Percentiles rank a stretch among this genome's conserved stretches.
Conservation (phyloP, 2,329 filamentous ascomycete species). For the Botrytis squamosa region DNA sequence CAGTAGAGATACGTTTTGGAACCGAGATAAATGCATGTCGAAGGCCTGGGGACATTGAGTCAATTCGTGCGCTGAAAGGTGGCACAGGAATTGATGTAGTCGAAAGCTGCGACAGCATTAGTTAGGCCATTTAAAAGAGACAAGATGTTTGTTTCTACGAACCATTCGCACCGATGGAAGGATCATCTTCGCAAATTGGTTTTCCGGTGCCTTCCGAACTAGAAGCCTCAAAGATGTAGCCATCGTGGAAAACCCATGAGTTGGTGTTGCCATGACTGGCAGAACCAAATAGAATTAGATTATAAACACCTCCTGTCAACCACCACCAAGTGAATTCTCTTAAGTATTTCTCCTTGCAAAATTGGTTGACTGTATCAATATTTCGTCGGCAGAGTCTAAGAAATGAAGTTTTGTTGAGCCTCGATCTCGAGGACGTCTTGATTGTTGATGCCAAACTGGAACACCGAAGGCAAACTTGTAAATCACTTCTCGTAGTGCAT, state of each 20-base stretch:
- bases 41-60: not conserved
- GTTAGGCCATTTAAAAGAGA: not conserved
- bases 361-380: not conserved
- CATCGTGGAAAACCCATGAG: constrained; percentile 13
- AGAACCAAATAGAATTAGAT: constrained; percentile 18
- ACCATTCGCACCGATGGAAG: constrained; percentile 13
- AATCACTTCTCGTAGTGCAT: not conserved
- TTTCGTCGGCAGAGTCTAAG: not conserved
- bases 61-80: constrained; percentile 23
- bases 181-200: constrained; percentile 1
- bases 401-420: not conserved
- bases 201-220: constrained; percentile 4
- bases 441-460: constrained; percentile 9
- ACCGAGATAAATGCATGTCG: not conserved
- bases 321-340: constrained; percentile 9
- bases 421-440: constrained; percentile 5
- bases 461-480: constrained; percentile 12
- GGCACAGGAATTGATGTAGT: constrained; percentile 23
- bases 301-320: constrained; percentile 20
- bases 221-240: constrained; percentile 15
- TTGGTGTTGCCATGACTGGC: constrained; percentile 19
- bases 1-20: constrained; percentile 23
- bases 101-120: constrained; percentile 15
- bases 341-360: not conserved
- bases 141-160: not conserved